A percentile compares a stretch with the other conserved stretches of the same genome.
Evolutionary conservation across 108 stramenopile genomes (phyloP).

Genomic region (Nitzschia sp.): DNA sequence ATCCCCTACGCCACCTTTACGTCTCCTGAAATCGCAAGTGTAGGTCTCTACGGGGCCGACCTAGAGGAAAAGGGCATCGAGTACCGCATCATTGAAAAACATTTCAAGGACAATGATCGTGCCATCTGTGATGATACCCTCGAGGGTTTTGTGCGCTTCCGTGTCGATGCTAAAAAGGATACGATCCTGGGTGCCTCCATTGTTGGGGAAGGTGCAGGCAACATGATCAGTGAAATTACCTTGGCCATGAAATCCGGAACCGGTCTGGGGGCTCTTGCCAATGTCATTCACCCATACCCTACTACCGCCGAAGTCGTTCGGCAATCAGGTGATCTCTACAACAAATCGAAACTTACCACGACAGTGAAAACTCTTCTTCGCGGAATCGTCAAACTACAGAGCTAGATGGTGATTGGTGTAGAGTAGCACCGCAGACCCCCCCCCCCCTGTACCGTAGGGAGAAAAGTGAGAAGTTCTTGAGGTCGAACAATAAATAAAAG

Average conservation of each 20-base stretch:
- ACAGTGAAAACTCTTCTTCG: constrained; percentile 44
- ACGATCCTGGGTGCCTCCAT: constrained; percentile 85
- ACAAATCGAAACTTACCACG: constrained; percentile 54
- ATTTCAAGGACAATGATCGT: constrained; percentile 83
- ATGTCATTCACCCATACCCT: constrained; percentile 91
- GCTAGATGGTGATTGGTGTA: too few species aligned
- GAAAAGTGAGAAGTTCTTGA: too few species aligned
- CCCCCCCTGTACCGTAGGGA: too few species aligned
- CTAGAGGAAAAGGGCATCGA: constrained; percentile 60
- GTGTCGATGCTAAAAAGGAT: constrained; percentile 66
- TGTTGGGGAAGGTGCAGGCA: constrained; percentile 80
- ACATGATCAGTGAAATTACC: constrained; percentile 87
- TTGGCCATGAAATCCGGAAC: constrained; percentile 84
- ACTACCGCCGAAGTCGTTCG: constrained; percentile 71
- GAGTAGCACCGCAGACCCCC: too few species aligned
- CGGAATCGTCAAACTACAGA: constrained; percentile 56
- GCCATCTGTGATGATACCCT: constrained; percentile 75
- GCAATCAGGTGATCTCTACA: constrained; percentile 62
- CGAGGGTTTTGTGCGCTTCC: constrained; percentile 83
- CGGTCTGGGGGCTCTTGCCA: constrained; percentile 57
- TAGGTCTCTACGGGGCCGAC: constrained; percentile 81
- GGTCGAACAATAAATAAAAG: too few species aligned
- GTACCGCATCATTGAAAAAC: constrained; percentile 64
- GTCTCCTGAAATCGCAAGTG: constrained; percentile 86
- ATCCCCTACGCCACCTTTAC: constrained; percentile 91